Evolutionary conservation across 2,329 filamentous ascomycete species (phyloP), one percentile per base, ranked within the genome.

Genomic region (Coniochaeta prunicola): DNA sequence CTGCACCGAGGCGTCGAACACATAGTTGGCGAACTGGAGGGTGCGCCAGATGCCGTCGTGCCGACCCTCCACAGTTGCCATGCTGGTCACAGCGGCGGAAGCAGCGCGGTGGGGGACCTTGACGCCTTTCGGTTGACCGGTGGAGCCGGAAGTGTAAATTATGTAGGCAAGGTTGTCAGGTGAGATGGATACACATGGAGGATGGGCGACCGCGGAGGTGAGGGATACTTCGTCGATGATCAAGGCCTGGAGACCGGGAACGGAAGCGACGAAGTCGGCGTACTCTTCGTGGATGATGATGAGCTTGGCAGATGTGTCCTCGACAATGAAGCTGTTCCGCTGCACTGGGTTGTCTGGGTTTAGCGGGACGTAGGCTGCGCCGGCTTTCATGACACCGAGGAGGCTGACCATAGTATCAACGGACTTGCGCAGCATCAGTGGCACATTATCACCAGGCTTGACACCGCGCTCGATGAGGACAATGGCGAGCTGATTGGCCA

Each of bases 271-370:
- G 24, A 53, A 53, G 30, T 55, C 42, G 9, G 40, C 34, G 56
- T 63, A 53, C 24, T 53, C 48, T 30, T 56, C 48, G 26, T 38
- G 55, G 7, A 28, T 61, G 40, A 66, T 57, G 8, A 62, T 26
- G 4, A 64, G 48, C 48, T 53, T 53, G 24, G 48, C 48, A 17
- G 24, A 9, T 4, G 24, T 30, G 30, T 28, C 30, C 30, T n/a
- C 15, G 48, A 33, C 48, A 26, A 53, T 53, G 48, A 30, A 28
- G 61, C 60, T 31, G 64, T 64, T 56, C 63, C 63, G 24, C 30
- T 53, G 64, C 19, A 12, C 64, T 53, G 62, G 64, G 13, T 66
- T 67, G 0, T 65, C 63, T 2, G 64, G 63, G 33, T 64, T 66
- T 9, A 67, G 48, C 19, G 48, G 48, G 9, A 53, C 48, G 28